Evolutionary conservation across 495 filamentous ascomycete species (phyloP).

Genomic region (Penicillium psychrofluorescens): DNA sequence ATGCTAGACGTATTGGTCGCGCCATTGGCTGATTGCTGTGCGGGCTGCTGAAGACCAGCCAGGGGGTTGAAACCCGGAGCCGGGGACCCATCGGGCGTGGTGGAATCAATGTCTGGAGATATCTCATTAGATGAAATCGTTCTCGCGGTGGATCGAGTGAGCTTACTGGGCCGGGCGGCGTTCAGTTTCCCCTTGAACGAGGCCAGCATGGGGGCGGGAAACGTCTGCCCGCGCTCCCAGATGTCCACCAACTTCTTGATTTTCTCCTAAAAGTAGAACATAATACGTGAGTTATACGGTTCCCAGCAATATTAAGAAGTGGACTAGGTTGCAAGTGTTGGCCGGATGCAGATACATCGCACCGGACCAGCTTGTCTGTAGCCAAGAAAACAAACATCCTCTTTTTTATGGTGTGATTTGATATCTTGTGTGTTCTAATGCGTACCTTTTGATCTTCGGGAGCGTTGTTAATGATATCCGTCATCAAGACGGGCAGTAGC

Average conservation of each 20-base stretch:
- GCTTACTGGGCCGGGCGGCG: conserved; percentile 57
- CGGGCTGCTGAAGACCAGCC: conserved; percentile 25
- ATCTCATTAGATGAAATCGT: too few species aligned
- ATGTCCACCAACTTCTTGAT: conserved; percentile 94
- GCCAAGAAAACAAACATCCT: too few species aligned
- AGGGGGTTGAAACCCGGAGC: conserved; percentile 47
- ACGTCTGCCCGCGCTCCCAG: conserved; percentile 93
- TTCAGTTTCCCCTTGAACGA: conserved; percentile 82
- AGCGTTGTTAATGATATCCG: conserved; percentile 82
- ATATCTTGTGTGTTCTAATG: conserved; percentile 35
- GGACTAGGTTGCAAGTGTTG: conserved; percentile 2
- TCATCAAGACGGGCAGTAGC: conserved; percentile 86
- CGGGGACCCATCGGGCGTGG: conserved; percentile 74
- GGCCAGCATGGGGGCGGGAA: conserved; percentile 72
- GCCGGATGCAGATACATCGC: too few species aligned
- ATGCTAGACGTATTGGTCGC: conserved; percentile 55
- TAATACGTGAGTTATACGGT: conserved; percentile 44
- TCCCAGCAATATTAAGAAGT: conserved; percentile 4
- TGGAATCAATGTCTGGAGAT: conserved; percentile 54
- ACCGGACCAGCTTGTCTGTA: too few species aligned
- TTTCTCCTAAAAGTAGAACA: conserved; percentile 66
- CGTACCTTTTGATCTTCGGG: conserved; percentile 99
- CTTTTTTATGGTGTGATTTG: too few species aligned
- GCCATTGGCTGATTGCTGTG: conserved; percentile 36
- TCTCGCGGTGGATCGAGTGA: neutral